A percentile compares a stretch with the other conserved stretches of the same genome.
These are phyloP conservation scores for Xanthoceras sorbifolium DNA, from an alignment of 345 rosid genomes.

Conservation along the genomic window DNA sequence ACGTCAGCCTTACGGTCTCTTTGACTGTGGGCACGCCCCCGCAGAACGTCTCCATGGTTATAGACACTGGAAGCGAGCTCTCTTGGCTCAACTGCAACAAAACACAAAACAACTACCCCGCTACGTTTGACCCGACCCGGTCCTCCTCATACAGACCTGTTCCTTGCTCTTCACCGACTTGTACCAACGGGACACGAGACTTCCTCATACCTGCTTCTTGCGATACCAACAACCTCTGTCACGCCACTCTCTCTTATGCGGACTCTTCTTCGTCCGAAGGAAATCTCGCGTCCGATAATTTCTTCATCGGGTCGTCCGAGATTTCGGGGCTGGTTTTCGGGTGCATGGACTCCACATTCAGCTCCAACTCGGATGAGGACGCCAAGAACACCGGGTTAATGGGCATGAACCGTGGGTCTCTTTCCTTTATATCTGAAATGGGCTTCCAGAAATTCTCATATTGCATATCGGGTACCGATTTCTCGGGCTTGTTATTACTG, in stretches of 20 bases:
- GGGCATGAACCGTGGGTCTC: constrained; percentile 92
- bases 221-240: constrained; percentile 71
- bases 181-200: constrained; percentile 65
- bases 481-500: constrained; percentile 72
- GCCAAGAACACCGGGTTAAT: constrained; percentile 67
- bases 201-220: constrained; percentile 85
- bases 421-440: constrained; percentile 81
- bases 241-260: constrained; percentile 79
- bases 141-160: constrained; percentile 66
- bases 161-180: constrained; percentile 69
- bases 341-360: constrained; percentile 79
- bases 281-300: constrained; percentile 69
- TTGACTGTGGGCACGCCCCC: constrained; percentile 87
- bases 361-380: constrained; percentile 73
- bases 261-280: constrained; percentile 89
- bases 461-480: constrained; percentile 76
- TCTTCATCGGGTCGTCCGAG: constrained; percentile 55
- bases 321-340: constrained; percentile 62
- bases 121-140: constrained; percentile 56
- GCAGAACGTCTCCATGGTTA: constrained; percentile 81
- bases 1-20: constrained; percentile 73
- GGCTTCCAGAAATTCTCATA: constrained; percentile 83
- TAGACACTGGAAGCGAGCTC: constrained; percentile 94
- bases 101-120: constrained; percentile 34
- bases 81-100: constrained; percentile 89